Conservation (phyloP, 257 asterid species). For the Nicotiana tabacum region DNA sequence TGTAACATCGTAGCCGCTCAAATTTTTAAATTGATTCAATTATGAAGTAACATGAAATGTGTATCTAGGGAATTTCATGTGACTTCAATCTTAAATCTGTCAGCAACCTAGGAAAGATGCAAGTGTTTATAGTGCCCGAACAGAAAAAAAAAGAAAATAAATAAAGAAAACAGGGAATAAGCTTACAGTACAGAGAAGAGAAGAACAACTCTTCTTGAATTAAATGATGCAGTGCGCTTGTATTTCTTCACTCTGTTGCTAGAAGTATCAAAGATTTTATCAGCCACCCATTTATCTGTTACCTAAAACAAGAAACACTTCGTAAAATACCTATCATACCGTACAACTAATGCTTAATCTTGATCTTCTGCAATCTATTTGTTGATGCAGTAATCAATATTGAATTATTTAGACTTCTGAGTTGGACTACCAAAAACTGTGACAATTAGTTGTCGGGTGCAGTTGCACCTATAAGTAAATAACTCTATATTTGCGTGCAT, state of each 20-base stretch:
- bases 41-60: no score
- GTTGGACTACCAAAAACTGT: not conserved
- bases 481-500: not conserved
- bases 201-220: slow-evolving; percentile 79
- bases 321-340: not conserved
- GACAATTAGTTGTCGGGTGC: not conserved
- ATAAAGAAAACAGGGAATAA: not conserved
- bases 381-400: not conserved
- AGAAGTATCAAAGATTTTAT: slow-evolving; percentile 44
- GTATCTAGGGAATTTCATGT: not conserved
- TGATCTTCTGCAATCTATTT: not conserved
- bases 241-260: slow-evolving; percentile 62
- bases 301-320: slow-evolving; percentile 13
- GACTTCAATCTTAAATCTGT: not conserved
- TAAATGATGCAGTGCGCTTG: slow-evolving; percentile 82
- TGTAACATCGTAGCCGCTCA: no score
- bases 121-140: not conserved
- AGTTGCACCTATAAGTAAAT: not conserved
- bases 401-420: not conserved
- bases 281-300: slow-evolving; percentile 46
- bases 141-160: not conserved
- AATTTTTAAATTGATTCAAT: no score
- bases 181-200: slow-evolving; percentile 82
- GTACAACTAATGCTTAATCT: not conserved
- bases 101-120: not conserved